A percentile compares a stretch with the other conserved stretches of the same genome.
These are phyloP conservation scores for Lycium barbarum DNA, from an alignment of 257 asterid species.

Conservation along the genomic window DNA sequence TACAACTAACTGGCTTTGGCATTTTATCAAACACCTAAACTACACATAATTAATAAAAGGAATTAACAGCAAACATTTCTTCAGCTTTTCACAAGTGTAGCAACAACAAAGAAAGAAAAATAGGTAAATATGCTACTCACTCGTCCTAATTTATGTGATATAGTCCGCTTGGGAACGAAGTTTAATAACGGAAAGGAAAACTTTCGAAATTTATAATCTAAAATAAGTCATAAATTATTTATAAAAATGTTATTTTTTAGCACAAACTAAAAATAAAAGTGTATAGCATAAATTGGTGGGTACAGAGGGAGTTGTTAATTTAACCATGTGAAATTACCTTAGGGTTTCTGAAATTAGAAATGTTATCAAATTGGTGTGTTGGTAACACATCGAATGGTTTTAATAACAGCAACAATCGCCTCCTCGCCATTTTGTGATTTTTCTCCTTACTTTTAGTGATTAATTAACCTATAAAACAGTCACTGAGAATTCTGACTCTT, in stretches of 20 bases:
- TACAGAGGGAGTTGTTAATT: not conserved
- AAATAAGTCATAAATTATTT: no score
- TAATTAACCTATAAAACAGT: not conserved
- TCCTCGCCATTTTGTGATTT: slow-evolving; percentile 57
- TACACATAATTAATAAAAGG: not conserved
- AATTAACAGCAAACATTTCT: not conserved
- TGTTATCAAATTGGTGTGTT: slow-evolving; percentile 39
- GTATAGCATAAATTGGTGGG: no score
- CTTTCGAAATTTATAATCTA: no score
- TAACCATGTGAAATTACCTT: slow-evolving; percentile 50
- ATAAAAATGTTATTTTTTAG: no score
- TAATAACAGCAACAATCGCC: slow-evolving; percentile 71
- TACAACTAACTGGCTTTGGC: slow-evolving; percentile 36
- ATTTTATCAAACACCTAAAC: slow-evolving; percentile 52
- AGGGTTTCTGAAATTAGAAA: slow-evolving; percentile 52
- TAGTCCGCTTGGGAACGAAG: no score
- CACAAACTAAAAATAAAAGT: no score
- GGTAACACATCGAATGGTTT: slow-evolving; percentile 88
- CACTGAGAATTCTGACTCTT: not conserved
- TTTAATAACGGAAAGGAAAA: no score
- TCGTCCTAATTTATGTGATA: no score
- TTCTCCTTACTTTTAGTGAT: not conserved
- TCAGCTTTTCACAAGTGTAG: no score
- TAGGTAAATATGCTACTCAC: not conserved
- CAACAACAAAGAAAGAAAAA: no score